These are phyloP conservation scores for Artomyces pyxidatus DNA, from an alignment of 768 basidiomycete species.

Conservation along the genomic window DNA sequence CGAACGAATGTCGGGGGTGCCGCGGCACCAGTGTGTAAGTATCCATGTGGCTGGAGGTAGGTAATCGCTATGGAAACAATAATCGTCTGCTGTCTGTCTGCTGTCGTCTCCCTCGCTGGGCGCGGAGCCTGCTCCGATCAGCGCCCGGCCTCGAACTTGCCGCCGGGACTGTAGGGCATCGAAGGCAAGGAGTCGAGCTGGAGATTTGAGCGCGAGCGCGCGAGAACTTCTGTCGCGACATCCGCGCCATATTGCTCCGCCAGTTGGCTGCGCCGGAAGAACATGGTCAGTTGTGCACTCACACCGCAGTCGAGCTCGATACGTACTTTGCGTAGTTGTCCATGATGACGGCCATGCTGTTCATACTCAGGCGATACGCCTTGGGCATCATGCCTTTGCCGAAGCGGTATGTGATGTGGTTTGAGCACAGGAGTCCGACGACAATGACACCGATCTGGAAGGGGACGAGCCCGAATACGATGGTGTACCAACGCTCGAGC, in stretches of 20 bases:
- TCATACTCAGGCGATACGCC: slow-evolving; percentile 66
- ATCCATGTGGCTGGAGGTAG: no score
- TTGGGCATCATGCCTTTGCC: slow-evolving; percentile 87
- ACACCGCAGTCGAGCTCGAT: background rate
- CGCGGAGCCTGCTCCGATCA: background rate
- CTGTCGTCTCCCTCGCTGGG: no score
- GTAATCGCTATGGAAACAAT: no score
- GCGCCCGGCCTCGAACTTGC: background rate
- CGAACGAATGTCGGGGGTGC: no score
- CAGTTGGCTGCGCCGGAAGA: slow-evolving; percentile 42
- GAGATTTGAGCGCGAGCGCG: slow-evolving; percentile 48
- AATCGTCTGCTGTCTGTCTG: no score
- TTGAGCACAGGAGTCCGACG: slow-evolving; percentile 60
- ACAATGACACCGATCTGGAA: slow-evolving; percentile 58
- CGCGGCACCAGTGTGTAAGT: no score
- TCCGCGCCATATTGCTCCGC: slow-evolving; percentile 66
- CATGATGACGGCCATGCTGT: slow-evolving; percentile 76
- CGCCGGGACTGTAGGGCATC: slow-evolving; percentile 19
- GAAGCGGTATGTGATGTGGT: slow-evolving; percentile 81
- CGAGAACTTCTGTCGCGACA: slow-evolving; percentile 50
- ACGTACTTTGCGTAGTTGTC: slow-evolving; percentile 73
- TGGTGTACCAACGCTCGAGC: slow-evolving; percentile 57
- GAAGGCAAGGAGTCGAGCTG: slow-evolving; percentile 28
- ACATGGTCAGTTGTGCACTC: slow-evolving; percentile 1
- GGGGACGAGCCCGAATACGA: slow-evolving; percentile 59